Evolutionary conservation across 2,329 filamentous ascomycete species (phyloP), one percentile per base, ranked within the genome.

Genomic region (Ophiocordyceps sinensis): DNA sequence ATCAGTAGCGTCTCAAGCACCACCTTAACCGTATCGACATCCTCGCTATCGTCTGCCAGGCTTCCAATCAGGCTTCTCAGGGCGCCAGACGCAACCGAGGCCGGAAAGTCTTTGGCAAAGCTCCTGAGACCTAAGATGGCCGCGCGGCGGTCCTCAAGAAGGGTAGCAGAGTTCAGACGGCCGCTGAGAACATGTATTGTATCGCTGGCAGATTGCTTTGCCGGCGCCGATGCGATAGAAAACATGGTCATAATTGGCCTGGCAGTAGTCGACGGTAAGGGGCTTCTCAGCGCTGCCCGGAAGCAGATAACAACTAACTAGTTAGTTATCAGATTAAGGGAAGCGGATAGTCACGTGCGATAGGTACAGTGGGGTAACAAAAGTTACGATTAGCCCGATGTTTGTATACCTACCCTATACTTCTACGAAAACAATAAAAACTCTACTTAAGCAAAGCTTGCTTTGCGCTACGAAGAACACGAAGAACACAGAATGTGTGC

Each of bases 31-130:
- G 93, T 98, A 60, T 98, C 91, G 43, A 94, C 82, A 71, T 98
- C 91, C 57, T 94, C 85, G 45, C 77, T 78, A 72, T 98, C 91
- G 57, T 86, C 87, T 49, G 77, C 77, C 41, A 98, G 66, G 52
- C 84, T 86, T 12, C 76, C 78, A 49, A 98, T 96, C 43, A 98
- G 70, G 43, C 84, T 85, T 47, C 89, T 76, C 38, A 98, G 67
- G n/a, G 88, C 85, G 32, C 87, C 88, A 4, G 88, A 95, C 2
- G 93, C 86, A 30, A 98, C 91, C 8, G 88, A 94, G 13, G 93
- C 93, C 31, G 91, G 93, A 53, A 89, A 96, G 46, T 93, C 80
- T 63, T 96, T 96, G 35, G 91, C 86, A 60, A 98, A 96, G 64
- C 88, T 95, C 51, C 93, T 77, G 31, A 98, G 70, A 15, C 91